Conservation (phyloP, 2,329 filamentous ascomycete genomes). For the Aspergillus tamarii region DNA sequence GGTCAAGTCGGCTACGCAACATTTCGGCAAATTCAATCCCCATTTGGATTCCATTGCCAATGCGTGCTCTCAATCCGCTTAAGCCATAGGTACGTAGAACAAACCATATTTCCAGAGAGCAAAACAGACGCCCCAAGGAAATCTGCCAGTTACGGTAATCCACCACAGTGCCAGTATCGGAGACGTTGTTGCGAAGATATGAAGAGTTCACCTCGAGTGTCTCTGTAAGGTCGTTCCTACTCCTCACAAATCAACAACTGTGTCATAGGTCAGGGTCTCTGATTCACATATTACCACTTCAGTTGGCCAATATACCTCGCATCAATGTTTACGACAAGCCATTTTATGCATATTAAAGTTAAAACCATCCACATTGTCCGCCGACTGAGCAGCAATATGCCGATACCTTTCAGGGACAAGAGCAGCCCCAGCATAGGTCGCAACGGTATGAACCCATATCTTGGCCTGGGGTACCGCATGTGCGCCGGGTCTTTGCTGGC, state of each 20-base stretch:
- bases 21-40: conserved; percentile 71
- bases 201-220: conserved; percentile 77
- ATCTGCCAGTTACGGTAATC: conserved; percentile 99
- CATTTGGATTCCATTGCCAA: conserved; percentile 68
- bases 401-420: conserved; percentile 82
- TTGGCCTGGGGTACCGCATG: too few species aligned
- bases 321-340: conserved; percentile 96
- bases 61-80: conserved; percentile 72
- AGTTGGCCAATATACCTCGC: conserved; percentile 44
- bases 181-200: conserved; percentile 81
- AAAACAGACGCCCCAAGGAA: conserved; percentile 84
- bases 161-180: conserved; percentile 80
- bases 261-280: not conserved
- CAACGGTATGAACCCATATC: conserved; percentile 92
- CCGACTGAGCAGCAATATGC: conserved; percentile 63
- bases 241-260: conserved; percentile 77
- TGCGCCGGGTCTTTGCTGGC: too few species aligned
- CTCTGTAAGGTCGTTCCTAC: conserved; percentile 74
- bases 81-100: conserved; percentile 83
- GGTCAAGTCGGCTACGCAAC: conserved; percentile 61
- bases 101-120: conserved; percentile 92
- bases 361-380: conserved; percentile 76
- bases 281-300: too few species aligned
- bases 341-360: conserved; percentile 98
- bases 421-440: conserved; percentile 86